Percentiles rank a stretch among this genome's conserved stretches.
Conservation (phyloP, 495 filamentous ascomycete species). For the Podospora conica region DNA sequence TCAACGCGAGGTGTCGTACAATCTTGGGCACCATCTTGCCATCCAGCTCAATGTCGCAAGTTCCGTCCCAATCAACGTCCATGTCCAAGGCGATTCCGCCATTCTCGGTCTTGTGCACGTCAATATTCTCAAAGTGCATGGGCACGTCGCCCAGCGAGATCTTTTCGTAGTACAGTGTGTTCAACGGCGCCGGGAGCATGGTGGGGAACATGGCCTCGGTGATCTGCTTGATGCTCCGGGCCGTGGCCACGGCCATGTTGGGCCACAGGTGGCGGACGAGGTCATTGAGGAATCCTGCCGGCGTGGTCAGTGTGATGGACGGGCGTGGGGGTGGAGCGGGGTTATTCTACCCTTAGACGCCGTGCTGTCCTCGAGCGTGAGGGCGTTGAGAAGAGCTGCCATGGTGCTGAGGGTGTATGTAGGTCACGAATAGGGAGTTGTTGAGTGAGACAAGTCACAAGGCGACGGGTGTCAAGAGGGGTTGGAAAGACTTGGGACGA, state of each 20-base stretch:
- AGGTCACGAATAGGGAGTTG: not conserved
- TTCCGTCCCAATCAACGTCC: constrained; percentile 36
- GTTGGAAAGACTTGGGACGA: not conserved
- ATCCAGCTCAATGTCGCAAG: constrained; percentile 38
- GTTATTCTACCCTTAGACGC: not conserved
- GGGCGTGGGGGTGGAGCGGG: not conserved
- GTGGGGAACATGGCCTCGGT: constrained; percentile 36
- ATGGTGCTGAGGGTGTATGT: not conserved
- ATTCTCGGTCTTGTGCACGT: constrained; percentile 32
- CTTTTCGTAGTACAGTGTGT: constrained; percentile 34
- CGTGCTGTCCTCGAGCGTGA: not conserved
- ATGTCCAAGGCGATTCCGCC: constrained; percentile 41
- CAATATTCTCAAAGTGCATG: constrained; percentile 31
- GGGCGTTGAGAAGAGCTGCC: not conserved
- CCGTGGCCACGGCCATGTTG: constrained; percentile 33
- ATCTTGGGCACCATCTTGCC: constrained; percentile 35
- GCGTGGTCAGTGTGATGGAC: not conserved
- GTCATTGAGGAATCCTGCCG: constrained; percentile 38
- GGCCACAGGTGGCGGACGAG: constrained; percentile 41
- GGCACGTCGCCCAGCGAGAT: constrained; percentile 35
- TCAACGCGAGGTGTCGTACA: constrained; percentile 11
- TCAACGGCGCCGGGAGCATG: constrained; percentile 34
- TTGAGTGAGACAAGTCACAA: not conserved
- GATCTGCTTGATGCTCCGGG: constrained; percentile 33
- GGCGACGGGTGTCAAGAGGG: not conserved